Base-by-base conservation (phyloP, 257 asterid species). In the Solanum stenotomum region DNA sequence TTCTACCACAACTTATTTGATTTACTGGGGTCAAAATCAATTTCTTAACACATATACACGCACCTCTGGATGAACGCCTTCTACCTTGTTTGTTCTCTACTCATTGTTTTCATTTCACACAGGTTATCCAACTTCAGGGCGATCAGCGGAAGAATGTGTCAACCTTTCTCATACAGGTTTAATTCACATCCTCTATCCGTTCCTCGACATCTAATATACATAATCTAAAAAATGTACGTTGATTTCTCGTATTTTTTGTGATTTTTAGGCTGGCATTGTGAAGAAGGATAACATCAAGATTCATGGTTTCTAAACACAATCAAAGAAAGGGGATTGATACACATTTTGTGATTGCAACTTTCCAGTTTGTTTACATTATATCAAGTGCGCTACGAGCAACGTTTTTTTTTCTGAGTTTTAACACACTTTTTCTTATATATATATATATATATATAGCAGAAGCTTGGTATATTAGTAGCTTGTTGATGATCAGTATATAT, bases 81-180 rank as follows among this genome's bases (percentile, higher is more conserved):
- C 29, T 35, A 18, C 15, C 29, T 49, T 82, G 29, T 49, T 82
- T 46, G 18, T 22, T 35, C 27, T 61, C 25, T 12, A 78, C 49
- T 31, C 29, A 71, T 71, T 46, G 81, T 76, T 86, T 56, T 6
- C 63, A 4, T n/a, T 56, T 20, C 42, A 59, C 70, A 70, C 59
- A 91, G 93, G 93, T 91, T 46, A 91, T 91, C 90, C 93, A 91
- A 85, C 93, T 91, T 65, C 93, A 91, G 87, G 93, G 93, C 42
- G 93, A 91, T 91, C 93, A 91, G 88, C 83, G 93, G 86, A 91
- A 91, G 93, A 91, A 91, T 22, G 93, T 88, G 15, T 89, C 93
- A 16, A 88, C 91, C 27, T 89, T 89, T 83, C 90, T 89, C 49
- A 52, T 86, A 87, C 90, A 89, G 91, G 93, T 89, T 56, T 20